Conservation (phyloP, 75 land plant species). For the Picea sitchensis region DNA sequence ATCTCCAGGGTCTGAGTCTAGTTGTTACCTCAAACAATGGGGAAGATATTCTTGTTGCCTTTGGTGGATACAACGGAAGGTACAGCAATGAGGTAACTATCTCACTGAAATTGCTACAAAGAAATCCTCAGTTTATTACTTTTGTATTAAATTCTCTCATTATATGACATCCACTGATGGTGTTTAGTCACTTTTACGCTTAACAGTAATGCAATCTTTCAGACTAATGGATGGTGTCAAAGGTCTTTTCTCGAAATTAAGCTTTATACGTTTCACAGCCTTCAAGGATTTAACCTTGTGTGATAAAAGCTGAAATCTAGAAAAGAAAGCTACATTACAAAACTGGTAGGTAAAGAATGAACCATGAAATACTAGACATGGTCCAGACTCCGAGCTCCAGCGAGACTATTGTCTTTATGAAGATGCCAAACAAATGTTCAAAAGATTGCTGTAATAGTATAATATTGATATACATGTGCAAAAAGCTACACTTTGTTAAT, state of each 20-base stretch:
- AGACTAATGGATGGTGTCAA: neutral
- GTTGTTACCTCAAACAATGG: conserved; percentile 54
- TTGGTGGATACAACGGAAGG: conserved; percentile 98
- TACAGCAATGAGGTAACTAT: conserved; percentile 82
- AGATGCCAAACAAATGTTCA: neutral
- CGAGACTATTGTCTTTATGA: neutral
- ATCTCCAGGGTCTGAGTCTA: conserved; percentile 77
- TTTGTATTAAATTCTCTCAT: neutral
- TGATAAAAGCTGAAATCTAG: neutral
- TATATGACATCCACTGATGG: neutral
- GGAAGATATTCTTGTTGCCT: conserved; percentile 79
- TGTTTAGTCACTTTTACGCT: neutral
- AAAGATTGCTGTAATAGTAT: neutral
- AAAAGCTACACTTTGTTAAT: no score
- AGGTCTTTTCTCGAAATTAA: neutral
- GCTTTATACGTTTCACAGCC: neutral
- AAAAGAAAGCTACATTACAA: neutral
- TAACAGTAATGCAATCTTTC: neutral
- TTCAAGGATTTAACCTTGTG: neutral
- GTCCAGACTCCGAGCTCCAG: neutral
- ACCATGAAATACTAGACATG: neutral
- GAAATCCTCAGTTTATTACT: neutral
- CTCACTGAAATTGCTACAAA: neutral
- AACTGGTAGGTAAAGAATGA: neutral
- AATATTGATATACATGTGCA: no score